A percentile compares a stretch with the other conserved stretches of the same genome.
These are phyloP conservation scores for Zasmidium cellare DNA, from an alignment of 2,329 filamentous ascomycete species.

Conservation along the genomic window DNA sequence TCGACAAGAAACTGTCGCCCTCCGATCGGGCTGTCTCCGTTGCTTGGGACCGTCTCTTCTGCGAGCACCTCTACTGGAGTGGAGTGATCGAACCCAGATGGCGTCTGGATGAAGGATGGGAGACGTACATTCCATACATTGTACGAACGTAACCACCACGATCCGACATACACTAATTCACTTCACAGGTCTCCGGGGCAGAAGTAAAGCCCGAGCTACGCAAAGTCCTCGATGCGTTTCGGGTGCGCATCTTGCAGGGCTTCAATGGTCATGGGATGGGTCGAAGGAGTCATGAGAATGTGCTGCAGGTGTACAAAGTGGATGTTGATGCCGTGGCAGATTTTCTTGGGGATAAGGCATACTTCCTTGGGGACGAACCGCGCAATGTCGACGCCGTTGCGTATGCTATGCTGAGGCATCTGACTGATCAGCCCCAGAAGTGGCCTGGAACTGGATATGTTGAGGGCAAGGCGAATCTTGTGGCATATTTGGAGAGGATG, in stretches of 20 bases:
- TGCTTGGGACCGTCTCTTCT: conserved; percentile 7
- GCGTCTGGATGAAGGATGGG: conserved; percentile 9
- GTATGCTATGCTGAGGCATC: conserved; percentile 14
- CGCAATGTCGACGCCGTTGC: conserved; percentile 5
- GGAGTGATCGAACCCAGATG: conserved; percentile 13
- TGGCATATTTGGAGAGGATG: conserved; percentile 11
- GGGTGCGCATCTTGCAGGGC: conserved; percentile 8
- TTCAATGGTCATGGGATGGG: conserved; percentile 15
- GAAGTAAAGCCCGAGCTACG: conserved; percentile 6
- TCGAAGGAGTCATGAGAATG: neutral
- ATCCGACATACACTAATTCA: neutral
- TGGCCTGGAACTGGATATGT: conserved; percentile 12
- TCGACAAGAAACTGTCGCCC: conserved; percentile 5
- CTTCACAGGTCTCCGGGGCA: conserved; percentile 2
- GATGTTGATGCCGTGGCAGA: conserved; percentile 10
- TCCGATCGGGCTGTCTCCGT: conserved; percentile 2
- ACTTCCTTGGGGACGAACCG: conserved; percentile 5
- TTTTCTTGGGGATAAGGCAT: conserved; percentile 9
- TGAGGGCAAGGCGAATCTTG: conserved; percentile 9
- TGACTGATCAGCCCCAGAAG: conserved; percentile 14
- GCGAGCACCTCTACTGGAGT: conserved; percentile 9
- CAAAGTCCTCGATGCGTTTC: conserved; percentile 10
- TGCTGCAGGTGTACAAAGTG: conserved; percentile 9
- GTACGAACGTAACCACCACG: conserved; percentile 1
- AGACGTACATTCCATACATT: conserved; percentile 13